Conservation (phyloP, 2,329 filamentous ascomycete genomes). For the Knoxdaviesia capensis region DNA sequence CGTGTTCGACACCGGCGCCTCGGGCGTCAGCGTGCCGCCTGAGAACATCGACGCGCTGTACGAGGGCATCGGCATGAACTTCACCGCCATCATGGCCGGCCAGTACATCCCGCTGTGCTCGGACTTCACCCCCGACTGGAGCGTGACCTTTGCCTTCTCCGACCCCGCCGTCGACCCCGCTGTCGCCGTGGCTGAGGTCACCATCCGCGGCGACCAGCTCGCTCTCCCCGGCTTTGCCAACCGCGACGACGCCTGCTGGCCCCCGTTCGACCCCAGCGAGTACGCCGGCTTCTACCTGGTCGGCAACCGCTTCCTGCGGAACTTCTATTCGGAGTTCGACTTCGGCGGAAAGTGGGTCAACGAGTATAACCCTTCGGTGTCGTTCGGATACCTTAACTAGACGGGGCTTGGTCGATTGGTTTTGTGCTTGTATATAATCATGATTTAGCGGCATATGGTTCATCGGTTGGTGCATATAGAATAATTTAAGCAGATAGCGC, state of each 20-base stretch:
- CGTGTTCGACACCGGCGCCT: conserved; percentile 15
- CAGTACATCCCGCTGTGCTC: conserved; percentile 13
- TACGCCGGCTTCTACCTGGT: conserved; percentile 11
- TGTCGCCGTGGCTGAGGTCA: conserved; percentile 8
- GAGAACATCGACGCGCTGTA: conserved; percentile 11
- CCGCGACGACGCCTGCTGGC: conserved; percentile 14
- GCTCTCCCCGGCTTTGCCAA: conserved; percentile 13
- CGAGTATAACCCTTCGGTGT: conserved; percentile 5
- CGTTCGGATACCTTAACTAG: conserved; percentile 9
- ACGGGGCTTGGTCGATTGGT: neutral
- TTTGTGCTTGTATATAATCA: too few species aligned
- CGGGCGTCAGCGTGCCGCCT: conserved; percentile 9
- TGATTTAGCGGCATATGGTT: too few species aligned
- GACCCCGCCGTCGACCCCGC: conserved; percentile 6
- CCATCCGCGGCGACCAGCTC: conserved; percentile 13
- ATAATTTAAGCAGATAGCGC: too few species aligned
- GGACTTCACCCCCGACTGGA: conserved; percentile 17
- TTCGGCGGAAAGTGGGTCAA: conserved; percentile 8
- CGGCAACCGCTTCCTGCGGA: conserved; percentile 10
- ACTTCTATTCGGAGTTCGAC: conserved; percentile 15
- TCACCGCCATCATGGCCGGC: conserved; percentile 10
- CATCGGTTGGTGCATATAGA: too few species aligned
- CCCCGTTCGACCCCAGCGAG: conserved; percentile 12
- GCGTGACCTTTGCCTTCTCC: conserved; percentile 11
- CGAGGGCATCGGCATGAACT: conserved; percentile 15